Base-by-base conservation (phyloP, 257 asterid species). In the Paulownia fortunei region DNA sequence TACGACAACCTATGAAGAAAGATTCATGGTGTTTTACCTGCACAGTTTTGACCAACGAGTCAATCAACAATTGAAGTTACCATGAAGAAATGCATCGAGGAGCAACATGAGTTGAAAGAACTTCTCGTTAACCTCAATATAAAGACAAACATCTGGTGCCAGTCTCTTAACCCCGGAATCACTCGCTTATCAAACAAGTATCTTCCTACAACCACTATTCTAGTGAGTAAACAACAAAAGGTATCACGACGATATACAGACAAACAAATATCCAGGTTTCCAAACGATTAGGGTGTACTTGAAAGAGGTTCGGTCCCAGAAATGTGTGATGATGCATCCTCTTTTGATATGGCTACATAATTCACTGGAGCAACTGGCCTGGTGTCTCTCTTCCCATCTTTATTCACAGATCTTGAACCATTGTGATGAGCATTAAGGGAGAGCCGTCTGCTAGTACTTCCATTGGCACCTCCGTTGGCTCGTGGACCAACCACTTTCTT, bases 371-470 rank as follows among this genome's bases (percentile, higher is more conserved):
- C 96, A 49, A 64, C 81, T 1, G 91, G 89, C 78, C 91, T 86
- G 2, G 70, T 56, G 6, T 92, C 97, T 76, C 94, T 91, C 91
- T 82, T 91, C 77, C 92, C 93, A 15, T 96, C 99, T 87, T 83
- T 88, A 39, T 82, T 89, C 41, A 78, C 76, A 10, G 99, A 92
- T 64, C 90, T 89, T n/a, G 95, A 84, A 19, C 99, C 99, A 32
- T 93, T 93, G 74, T 91, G 99, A 83, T 86, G 91, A 24, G 91
- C 88, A 34, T 89, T 89, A 1, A 94, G 94, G 68, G 99, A 94
- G 67, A 96, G 89, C 39, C 99, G 91, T 64, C 97, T 86, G 88
- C 76, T 84, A 3, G 89, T 61, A n/a, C 77, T 78, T 30, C 97
- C 97, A 76, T 88, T 92, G 41, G 90, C 87, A 72, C 89, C 84